phyloP scores from a whole-genome alignment of 495 filamentous ascomycete genomes.

The Hypoxylon fuscum region DNA sequence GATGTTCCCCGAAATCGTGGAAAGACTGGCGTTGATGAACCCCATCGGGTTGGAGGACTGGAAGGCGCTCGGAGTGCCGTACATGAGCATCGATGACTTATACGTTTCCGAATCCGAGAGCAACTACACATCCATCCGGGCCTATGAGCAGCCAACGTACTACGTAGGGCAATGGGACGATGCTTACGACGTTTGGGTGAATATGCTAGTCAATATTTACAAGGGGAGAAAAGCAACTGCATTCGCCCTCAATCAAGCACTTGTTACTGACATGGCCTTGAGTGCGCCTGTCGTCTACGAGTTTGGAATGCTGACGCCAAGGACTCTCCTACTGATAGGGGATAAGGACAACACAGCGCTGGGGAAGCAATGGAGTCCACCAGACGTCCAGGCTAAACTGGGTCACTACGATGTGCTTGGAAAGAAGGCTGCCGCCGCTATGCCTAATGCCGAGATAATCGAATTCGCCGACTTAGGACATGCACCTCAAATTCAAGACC shows the following conservation, averaged over 20 bases:
- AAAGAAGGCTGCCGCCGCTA: slow-evolving; percentile 48
- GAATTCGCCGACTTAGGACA: slow-evolving; percentile 54
- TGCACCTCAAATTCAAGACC: slow-evolving; percentile 56
- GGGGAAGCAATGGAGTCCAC: slow-evolving; percentile 57
- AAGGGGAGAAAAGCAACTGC: slow-evolving; percentile 40
- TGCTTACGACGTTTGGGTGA: slow-evolving; percentile 55
- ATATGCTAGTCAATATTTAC: slow-evolving; percentile 57
- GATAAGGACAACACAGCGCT: slow-evolving; percentile 55
- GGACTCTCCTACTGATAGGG: slow-evolving; percentile 52
- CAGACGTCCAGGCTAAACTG: slow-evolving; percentile 48
- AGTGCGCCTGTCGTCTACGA: slow-evolving; percentile 57
- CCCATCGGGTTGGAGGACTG: slow-evolving; percentile 58
- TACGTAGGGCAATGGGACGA: slow-evolving; percentile 50
- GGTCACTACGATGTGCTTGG: slow-evolving; percentile 55
- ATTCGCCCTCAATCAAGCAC: slow-evolving; percentile 50
- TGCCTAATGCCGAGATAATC: slow-evolving; percentile 50
- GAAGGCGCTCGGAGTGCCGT: slow-evolving; percentile 54
- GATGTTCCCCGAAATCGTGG: slow-evolving; percentile 49
- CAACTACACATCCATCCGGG: slow-evolving; percentile 49
- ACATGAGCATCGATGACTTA: slow-evolving; percentile 43
- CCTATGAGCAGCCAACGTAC: slow-evolving; percentile 56
- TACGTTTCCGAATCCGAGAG: slow-evolving; percentile 42
- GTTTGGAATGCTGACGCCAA: slow-evolving; percentile 45
- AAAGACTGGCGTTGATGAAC: slow-evolving; percentile 46
- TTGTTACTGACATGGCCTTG: slow-evolving; percentile 54